phyloP scores from a whole-genome alignment of 1,284 basidiomycete species.

The Marasmius oreades region DNA sequence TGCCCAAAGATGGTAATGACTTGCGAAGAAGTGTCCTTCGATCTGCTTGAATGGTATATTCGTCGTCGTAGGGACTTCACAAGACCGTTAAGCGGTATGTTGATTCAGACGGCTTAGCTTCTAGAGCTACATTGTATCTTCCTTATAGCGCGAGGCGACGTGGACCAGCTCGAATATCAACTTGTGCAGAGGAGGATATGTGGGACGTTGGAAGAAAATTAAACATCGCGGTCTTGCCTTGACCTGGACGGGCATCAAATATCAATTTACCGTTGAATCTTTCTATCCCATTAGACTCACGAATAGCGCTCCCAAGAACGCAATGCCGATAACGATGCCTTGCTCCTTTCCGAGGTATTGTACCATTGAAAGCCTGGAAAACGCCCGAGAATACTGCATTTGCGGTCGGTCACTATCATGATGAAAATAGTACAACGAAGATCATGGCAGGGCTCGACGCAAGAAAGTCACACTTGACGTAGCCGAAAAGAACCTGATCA shows the following conservation, averaged over 20 bases:
- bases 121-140: conserved; percentile 71
- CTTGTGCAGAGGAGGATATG: conserved; percentile 16
- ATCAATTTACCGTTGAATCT: background rate
- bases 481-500: conserved; percentile 61
- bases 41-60: conserved; percentile 71
- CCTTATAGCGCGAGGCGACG: conserved; percentile 71
- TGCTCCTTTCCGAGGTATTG: conserved; percentile 63
- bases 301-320: conserved; percentile 78
- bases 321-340: conserved; percentile 62
- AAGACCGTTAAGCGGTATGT: conserved; percentile 58
- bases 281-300: conserved; percentile 33
- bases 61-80: conserved; percentile 66
- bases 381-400: conserved; percentile 73
- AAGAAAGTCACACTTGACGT: conserved; percentile 42
- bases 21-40: conserved; percentile 57
- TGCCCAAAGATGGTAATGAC: conserved; percentile 57
- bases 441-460: background rate
- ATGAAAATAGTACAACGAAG: conserved; percentile 7
- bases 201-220: background rate
- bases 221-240: conserved; percentile 27
- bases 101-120: conserved; percentile 62
- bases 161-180: conserved; percentile 72
- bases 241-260: conserved; percentile 77
- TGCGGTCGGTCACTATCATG: conserved; percentile 59
- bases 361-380: conserved; percentile 72